Conservation (phyloP, 345 rosid genomes). For the Gynandropsis gynandra region DNA sequence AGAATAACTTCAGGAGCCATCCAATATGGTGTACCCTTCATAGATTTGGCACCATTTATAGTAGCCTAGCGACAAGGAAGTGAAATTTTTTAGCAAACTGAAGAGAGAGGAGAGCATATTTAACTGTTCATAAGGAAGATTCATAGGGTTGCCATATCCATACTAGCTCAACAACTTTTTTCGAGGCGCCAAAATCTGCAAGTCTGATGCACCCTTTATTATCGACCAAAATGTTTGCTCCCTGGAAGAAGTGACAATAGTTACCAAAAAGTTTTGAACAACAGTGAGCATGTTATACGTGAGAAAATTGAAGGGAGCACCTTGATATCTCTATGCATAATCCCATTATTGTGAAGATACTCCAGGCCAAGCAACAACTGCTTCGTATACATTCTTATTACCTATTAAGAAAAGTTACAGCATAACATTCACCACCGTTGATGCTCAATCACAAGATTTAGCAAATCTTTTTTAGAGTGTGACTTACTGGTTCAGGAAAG, state of each 20-base stretch:
- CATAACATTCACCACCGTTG: neutral
- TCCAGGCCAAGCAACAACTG: constrained; percentile 64
- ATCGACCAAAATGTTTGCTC: constrained; percentile 89
- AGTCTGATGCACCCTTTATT: constrained; percentile 86
- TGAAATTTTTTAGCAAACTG: neutral
- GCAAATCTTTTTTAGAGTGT: constrained; percentile 14
- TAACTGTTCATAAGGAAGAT: neutral
- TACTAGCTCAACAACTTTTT: constrained; percentile 67
- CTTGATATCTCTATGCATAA: constrained; percentile 89
- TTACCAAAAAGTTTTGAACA: neutral
- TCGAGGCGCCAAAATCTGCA: constrained; percentile 93
- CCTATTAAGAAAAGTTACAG: constrained; percentile 32
- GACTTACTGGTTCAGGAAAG: constrained; percentile 74
- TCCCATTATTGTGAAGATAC: constrained; percentile 73
- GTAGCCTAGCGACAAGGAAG: constrained; percentile 53
- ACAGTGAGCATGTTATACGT: neutral
- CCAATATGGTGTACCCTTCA: constrained; percentile 94
- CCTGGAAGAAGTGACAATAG: constrained; percentile 35
- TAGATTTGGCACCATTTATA: constrained; percentile 76
- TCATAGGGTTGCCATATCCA: constrained; percentile 1
- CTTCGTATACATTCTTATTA: constrained; percentile 63
- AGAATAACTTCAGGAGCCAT: constrained; percentile 99
- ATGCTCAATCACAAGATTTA: constrained; percentile 12
- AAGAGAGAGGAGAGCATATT: constrained; percentile 13
- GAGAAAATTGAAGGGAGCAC: constrained; percentile 25